Base-by-base conservation (phyloP, 306 rosid species). In the Vicia sativa region DNA sequence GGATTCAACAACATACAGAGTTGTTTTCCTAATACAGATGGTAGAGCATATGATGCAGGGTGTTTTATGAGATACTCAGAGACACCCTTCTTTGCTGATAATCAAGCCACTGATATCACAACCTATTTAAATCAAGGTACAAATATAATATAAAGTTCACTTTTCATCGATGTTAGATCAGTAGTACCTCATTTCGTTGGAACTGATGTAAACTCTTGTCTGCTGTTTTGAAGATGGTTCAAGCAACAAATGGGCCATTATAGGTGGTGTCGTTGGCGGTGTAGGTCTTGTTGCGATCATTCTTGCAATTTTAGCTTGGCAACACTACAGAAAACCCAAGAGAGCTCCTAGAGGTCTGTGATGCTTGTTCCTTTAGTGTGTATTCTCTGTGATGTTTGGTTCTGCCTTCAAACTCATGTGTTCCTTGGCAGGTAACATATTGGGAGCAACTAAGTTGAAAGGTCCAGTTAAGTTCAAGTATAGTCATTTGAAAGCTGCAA, bases 401-500 rank as follows among this genome's bases (percentile, higher is more conserved):
- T 35, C 46, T 5, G 11, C 6, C 2, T 61, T 11, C 15, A 37
- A 49, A 49, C 38, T 52, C 3, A 0, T 19, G 0, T 48, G 25
- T 57, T 26, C 6, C 26, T 29, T 38, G 3, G 11, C 74, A 87
- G 92, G 84, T 26, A 80, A 85, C 67, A 85, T 87, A 55, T 67
- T 83, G 75, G 93, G 93, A 57, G 86, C 87, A 48, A 87, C 93
- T 3, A 87, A 87, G 54, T 79, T 87, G 78, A 82, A 70, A 74
- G 93, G 93, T 50, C 93, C 90, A 8, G 71, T 80, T 28, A 78
- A 43, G 65, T 87, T 78, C 66, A 84, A 56, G 49, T 80, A 78
- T 35, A 87, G 71, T 1, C 87, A 84, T 35, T 72, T 87, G 76
- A 82, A 87, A 54, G 44, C 60, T 1, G 93, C 93, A 68, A 84